Conservation (phyloP, 1,139 yeast genomes). For the Saccharomycopsis hybrid region DNA sequence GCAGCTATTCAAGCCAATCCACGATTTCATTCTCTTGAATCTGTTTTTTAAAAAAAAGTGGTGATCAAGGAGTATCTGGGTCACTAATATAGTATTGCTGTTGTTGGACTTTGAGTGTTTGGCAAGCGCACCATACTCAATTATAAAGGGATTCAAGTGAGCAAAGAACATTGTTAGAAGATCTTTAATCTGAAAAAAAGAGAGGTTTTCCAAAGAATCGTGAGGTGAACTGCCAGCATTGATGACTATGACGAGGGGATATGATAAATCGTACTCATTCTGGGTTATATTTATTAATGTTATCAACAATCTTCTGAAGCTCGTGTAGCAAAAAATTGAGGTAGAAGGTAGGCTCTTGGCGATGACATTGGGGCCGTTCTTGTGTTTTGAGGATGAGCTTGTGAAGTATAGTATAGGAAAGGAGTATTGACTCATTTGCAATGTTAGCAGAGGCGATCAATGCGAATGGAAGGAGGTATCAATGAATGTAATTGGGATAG, state of each 20-base stretch:
- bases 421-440: no score
- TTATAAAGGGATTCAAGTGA: constrained; percentile 22
- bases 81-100: no score
- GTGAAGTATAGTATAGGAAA: no score
- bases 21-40: constrained; percentile 44
- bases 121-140: constrained; percentile 26
- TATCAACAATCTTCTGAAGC: background rate
- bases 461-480: no score
- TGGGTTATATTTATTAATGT: background rate
- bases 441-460: no score
- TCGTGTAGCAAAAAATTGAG: no score
- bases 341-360: no score
- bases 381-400: no score
- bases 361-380: no score
- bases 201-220: background rate
- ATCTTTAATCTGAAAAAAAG: background rate
- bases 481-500: no score
- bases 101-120: no score
- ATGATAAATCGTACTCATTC: constrained; percentile 7
- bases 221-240: background rate
- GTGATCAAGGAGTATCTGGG: constrained; percentile 26
- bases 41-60: constrained; percentile 34
- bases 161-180: constrained; percentile 5
- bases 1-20: constrained; percentile 46
- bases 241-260: constrained; percentile 4